phyloP scores from a whole-genome alignment of 2,329 filamentous ascomycete species.

The Tolypocladium guangdongense region DNA sequence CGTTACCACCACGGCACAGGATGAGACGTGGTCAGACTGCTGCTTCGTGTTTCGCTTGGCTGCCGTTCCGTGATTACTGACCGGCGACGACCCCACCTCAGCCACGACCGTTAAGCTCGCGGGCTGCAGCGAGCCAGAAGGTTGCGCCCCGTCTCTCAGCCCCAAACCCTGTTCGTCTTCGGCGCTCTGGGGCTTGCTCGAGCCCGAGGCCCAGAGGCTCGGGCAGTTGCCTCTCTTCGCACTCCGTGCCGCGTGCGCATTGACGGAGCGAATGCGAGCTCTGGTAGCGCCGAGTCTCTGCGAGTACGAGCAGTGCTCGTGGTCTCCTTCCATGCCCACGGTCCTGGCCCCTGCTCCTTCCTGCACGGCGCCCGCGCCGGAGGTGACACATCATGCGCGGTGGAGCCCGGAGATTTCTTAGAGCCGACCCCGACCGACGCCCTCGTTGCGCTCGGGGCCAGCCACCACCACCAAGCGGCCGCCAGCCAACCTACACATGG shows the following conservation, averaged over 20 bases:
- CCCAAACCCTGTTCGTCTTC: neutral
- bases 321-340: no score
- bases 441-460: neutral
- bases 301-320: no score
- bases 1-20: neutral
- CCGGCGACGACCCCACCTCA: neutral
- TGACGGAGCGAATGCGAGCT: no score
- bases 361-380: neutral
- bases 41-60: neutral
- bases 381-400: conserved; percentile 1
- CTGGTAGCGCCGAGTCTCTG: no score
- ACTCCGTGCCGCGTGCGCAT: no score
- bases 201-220: no score
- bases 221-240: no score
- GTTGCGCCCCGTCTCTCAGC: neutral
- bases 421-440: conserved; percentile 12
- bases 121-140: neutral
- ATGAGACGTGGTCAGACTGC: neutral
- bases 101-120: neutral
- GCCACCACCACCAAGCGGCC: neutral
- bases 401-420: conserved; percentile 12
- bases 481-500: no score
- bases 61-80: neutral
- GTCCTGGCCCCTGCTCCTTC: neutral
- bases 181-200: no score